Evolutionary conservation across 139 green algal genomes (phyloP).

Genomic region (Haematococcus sp.): DNA sequence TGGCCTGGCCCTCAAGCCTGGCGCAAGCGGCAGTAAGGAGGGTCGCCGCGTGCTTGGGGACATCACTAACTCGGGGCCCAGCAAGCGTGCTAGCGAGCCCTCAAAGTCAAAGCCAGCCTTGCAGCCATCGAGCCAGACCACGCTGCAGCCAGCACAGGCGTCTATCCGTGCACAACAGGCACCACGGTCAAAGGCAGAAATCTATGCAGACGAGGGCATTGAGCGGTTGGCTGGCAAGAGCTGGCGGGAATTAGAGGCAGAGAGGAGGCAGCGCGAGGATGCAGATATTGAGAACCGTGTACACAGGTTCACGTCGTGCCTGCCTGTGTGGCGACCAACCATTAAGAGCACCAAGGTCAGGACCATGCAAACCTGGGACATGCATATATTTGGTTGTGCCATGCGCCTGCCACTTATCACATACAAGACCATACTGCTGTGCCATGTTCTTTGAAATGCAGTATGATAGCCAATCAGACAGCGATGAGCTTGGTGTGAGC

Average conservation of each 20-base stretch:
- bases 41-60: background rate
- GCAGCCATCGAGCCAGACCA: background rate
- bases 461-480: background rate
- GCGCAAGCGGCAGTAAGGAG: background rate
- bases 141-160: background rate
- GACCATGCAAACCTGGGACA: background rate
- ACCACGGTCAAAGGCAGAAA: background rate
- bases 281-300: conserved; percentile 4
- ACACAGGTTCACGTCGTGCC: background rate
- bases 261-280: background rate
- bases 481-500: background rate
- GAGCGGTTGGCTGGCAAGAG: conserved; percentile 12
- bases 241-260: conserved; percentile 1
- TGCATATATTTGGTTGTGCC: background rate
- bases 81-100: background rate
- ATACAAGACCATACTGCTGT: background rate
- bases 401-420: too few species aligned
- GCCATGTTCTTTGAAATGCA: background rate
- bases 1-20: background rate
- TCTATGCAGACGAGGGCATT: conserved; percentile 6
- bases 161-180: background rate
- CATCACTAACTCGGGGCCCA: conserved; percentile 9
- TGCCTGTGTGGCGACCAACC: background rate
- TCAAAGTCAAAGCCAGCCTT: background rate
- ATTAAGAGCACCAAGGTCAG: background rate